Base-by-base conservation (phyloP, 2,329 filamentous ascomycete genomes). In the Sarocladium brachiariae region DNA sequence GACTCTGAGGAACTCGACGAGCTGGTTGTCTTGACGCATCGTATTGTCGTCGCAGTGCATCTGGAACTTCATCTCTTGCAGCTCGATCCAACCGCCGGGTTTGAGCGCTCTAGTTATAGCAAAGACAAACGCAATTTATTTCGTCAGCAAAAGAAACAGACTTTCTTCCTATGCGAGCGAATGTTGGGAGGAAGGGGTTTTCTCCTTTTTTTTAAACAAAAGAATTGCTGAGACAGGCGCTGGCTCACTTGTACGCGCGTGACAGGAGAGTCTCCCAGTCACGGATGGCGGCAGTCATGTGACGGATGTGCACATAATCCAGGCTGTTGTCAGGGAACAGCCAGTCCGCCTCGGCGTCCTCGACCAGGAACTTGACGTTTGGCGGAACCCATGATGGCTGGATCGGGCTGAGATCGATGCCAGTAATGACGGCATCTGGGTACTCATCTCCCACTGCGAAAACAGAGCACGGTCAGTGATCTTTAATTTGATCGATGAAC, bases 321-420 rank as follows among this genome's bases (percentile, higher is more conserved):
- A 58, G 45, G 2, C 57, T 56, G 16, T 57, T 51, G 0, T 54
- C 52, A 6, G 54, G 49, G 24, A 58, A 53, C 3, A 65, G 18
- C 64, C 64, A 67, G 7, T 59, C 58, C 11, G 60, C 56, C 43
- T 68, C 65, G 11, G 61, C 60, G 27, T 68, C 65, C n/a, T 67
- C 65, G 6, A 67, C 65, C n/a, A 68, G 50, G 34, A 71, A 70
- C 30, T 58, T 58, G 23, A 70, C 68, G 31, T 71, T 71, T 0
- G 68, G 65, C 6, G 68, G 68, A 2, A 69, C 63, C 67, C 67
- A 70, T 1, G 60, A 45, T 2, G 69, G 64, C 49, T 73, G 68
- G 5, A 69, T 69, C 0, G 69, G 70, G 14, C 62, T 66, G 2
- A 72, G 51, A 31, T 72, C 70, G 6, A 71, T 59, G 9, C 70